These are phyloP conservation scores for Pythium grandisporangium DNA, from an alignment of 352 stramenopile species.

Conservation along the genomic window DNA sequence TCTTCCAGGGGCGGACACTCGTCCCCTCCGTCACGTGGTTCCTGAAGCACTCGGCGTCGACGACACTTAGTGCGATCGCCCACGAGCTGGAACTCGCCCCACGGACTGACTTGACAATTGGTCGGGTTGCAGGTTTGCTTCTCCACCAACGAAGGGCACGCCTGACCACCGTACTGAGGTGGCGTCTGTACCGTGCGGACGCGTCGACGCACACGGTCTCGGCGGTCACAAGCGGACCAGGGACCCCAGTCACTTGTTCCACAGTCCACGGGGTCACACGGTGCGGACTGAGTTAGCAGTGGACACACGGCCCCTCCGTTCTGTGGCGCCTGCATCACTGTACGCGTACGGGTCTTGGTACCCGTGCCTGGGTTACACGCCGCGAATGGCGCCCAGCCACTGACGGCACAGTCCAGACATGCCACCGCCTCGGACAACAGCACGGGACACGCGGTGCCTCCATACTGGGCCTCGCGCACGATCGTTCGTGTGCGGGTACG, in stretches of 20 bases:
- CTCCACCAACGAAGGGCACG: slow-evolving; percentile 29
- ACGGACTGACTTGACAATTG: slow-evolving; percentile 46
- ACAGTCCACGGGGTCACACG: slow-evolving; percentile 40
- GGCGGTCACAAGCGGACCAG: slow-evolving; percentile 27
- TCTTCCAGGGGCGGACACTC: slow-evolving; percentile 32
- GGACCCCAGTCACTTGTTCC: slow-evolving; percentile 36
- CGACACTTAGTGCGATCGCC: slow-evolving; percentile 33
- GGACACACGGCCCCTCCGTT: slow-evolving; percentile 40
- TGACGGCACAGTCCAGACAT: slow-evolving; percentile 15
- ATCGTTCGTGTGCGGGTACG: slow-evolving; percentile 15
- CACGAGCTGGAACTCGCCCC: slow-evolving; percentile 29
- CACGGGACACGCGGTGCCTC: neutral
- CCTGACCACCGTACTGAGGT: slow-evolving; percentile 30
- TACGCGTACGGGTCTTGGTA: slow-evolving; percentile 32
- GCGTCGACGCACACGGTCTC: slow-evolving; percentile 21
- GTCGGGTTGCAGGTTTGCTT: slow-evolving; percentile 55
- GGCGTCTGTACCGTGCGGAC: slow-evolving; percentile 30
- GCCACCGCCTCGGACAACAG: slow-evolving; percentile 5
- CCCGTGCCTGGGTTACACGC: slow-evolving; percentile 6
- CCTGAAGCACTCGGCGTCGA: slow-evolving; percentile 24
- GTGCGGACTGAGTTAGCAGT: slow-evolving; percentile 19
- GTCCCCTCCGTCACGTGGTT: slow-evolving; percentile 26
- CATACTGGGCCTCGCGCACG: slow-evolving; percentile 12
- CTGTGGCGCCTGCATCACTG: slow-evolving; percentile 27
- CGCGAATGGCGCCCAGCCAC: slow-evolving; percentile 9